phyloP scores from a whole-genome alignment of 2,329 filamentous ascomycete genomes.

The Sporothrix brasiliensis region DNA sequence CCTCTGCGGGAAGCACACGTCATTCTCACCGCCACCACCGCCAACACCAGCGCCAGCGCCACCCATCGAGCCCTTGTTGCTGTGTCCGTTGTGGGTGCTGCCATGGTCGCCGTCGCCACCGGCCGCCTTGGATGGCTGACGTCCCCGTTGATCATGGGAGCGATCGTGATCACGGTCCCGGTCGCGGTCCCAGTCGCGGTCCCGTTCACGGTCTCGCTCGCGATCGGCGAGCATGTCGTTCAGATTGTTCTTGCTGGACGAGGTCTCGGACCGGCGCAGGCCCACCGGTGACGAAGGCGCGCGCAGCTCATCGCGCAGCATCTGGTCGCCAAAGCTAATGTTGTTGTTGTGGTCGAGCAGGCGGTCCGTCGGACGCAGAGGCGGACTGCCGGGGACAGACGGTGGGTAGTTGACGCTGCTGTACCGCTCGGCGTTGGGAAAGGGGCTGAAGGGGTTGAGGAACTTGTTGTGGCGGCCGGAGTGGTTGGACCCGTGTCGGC shows the following conservation, averaged over 20 bases:
- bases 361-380: slow-evolving; percentile 53
- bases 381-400: slow-evolving; percentile 66
- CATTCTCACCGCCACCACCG: slow-evolving; percentile 63
- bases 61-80: not conserved
- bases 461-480: slow-evolving; percentile 54
- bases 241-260: slow-evolving; percentile 24
- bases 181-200: not conserved
- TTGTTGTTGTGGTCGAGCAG: slow-evolving; percentile 55
- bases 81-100: not conserved
- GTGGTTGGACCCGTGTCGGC: slow-evolving; percentile 54
- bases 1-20: slow-evolving; percentile 88
- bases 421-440: slow-evolving; percentile 49
- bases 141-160: not conserved
- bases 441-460: slow-evolving; percentile 38
- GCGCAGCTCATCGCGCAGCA: slow-evolving; percentile 67
- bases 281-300: slow-evolving; percentile 20
- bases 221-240: slow-evolving; percentile 14
- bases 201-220: slow-evolving; percentile 9
- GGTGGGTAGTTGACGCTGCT: slow-evolving; percentile 71
- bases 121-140: slow-evolving; percentile 1
- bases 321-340: slow-evolving; percentile 67
- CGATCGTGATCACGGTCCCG: not conserved
- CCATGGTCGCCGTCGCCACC: not conserved
- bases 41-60: slow-evolving; percentile 37
- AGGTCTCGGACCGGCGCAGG: slow-evolving; percentile 22